Evolutionary conservation across 1,284 basidiomycete species (phyloP).

Genomic region (Malassezia sympodialis): DNA sequence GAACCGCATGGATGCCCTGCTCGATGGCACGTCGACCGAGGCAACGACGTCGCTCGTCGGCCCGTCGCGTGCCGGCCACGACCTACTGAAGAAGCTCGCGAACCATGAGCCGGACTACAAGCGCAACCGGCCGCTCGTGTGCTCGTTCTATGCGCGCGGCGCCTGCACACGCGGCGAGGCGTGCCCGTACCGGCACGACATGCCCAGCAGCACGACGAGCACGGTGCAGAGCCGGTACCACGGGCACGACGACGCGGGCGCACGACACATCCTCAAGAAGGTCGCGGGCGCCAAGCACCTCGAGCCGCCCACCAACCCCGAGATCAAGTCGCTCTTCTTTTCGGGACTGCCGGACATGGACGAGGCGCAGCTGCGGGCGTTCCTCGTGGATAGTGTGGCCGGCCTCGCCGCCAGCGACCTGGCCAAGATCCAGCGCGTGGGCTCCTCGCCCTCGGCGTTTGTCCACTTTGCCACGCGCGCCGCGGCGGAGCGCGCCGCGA

Average conservation of each 20-base stretch:
- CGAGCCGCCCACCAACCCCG: constrained; percentile 74
- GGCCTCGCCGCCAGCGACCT: constrained; percentile 54
- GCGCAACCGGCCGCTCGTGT: constrained; percentile 82
- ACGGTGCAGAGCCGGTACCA: constrained; percentile 56
- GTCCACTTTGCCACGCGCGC: constrained; percentile 76
- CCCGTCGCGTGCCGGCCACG: constrained; percentile 57
- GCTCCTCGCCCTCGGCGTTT: constrained; percentile 66
- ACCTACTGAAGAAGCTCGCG: constrained; percentile 87
- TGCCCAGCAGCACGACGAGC: constrained; percentile 78
- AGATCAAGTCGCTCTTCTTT: constrained; percentile 80
- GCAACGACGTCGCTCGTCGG: constrained; percentile 23
- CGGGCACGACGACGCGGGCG: constrained; percentile 79
- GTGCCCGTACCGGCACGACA: constrained; percentile 91
- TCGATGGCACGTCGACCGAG: constrained; percentile 42
- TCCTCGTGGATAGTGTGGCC: constrained; percentile 52
- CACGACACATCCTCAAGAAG: constrained; percentile 63
- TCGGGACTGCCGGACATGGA: constrained; percentile 69
- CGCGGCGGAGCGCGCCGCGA: constrained; percentile 73
- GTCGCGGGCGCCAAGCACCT: constrained; percentile 70
- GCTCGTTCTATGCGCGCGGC: constrained; percentile 91
- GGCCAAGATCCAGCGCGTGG: constrained; percentile 50
- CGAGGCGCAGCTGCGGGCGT: constrained; percentile 69
- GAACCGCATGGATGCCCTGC: constrained; percentile 60
- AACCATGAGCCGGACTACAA: constrained; percentile 93
- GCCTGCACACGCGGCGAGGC: constrained; percentile 80